A percentile compares a stretch with the other conserved stretches of the same genome.
phyloP scores from a whole-genome alignment of 768 basidiomycete species.

The Trichaptum fuscoviolaceum region DNA sequence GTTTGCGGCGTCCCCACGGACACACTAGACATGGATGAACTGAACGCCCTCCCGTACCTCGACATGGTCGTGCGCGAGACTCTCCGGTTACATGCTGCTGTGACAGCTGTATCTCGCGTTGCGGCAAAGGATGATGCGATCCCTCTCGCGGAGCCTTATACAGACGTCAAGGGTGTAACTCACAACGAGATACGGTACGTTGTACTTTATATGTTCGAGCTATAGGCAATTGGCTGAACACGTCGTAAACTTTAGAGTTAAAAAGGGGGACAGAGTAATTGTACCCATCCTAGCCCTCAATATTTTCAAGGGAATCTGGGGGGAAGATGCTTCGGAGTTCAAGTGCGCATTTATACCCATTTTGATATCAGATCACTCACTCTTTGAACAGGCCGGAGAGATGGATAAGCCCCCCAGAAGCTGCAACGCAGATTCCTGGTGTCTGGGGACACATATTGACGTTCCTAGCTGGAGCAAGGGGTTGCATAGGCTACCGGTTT shows the following conservation, averaged over 20 bases:
- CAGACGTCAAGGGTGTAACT: conserved; percentile 14
- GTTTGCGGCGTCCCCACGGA: conserved; percentile 18
- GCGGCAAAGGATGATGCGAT: conserved; percentile 17
- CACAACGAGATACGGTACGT: conserved; percentile 6
- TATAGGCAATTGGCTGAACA: background rate
- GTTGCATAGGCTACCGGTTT: conserved; percentile 20
- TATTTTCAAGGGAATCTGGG: conserved; percentile 22
- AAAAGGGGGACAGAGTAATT: conserved; percentile 24
- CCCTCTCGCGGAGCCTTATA: conserved; percentile 17
- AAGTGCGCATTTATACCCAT: conserved; percentile 13
- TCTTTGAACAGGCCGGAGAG: conserved; percentile 17
- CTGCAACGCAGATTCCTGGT: conserved; percentile 16
- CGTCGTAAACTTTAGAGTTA: conserved; percentile 11
- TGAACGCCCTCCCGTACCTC: conserved; percentile 27
- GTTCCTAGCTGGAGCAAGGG: conserved; percentile 21
- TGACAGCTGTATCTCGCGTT: conserved; percentile 12
- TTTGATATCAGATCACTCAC: background rate
- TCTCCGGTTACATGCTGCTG: conserved; percentile 16
- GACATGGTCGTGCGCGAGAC: conserved; percentile 23
- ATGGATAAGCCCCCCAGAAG: conserved; percentile 12
- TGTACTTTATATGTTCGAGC: background rate
- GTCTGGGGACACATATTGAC: conserved; percentile 16
- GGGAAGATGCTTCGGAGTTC: conserved; percentile 27
- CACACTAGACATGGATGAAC: conserved; percentile 23
- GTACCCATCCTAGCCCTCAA: conserved; percentile 25